Base-by-base conservation (phyloP, 805 yeast genomes). In the Lachancea fermentati region DNA sequence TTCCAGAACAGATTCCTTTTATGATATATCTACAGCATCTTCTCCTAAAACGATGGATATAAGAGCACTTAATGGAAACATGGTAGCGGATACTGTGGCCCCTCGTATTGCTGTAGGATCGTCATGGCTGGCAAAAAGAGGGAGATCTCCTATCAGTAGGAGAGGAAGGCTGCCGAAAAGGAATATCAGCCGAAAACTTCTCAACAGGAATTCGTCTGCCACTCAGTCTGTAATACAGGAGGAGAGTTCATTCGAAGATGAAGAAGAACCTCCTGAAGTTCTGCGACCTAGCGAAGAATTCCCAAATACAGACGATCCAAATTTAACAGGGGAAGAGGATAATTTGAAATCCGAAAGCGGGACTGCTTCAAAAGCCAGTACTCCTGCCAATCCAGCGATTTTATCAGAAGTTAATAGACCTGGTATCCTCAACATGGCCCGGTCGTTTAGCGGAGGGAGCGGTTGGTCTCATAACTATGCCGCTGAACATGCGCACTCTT, bases 1-100 rank as follows among this genome's bases (percentile, higher is more conserved):
- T 28, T 67, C 71, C 1, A 52, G 67, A 26, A 58, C 65, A 16
- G 67, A 62, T 31, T 68, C 72, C 3, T 54, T 66, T 26, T 66
- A 67, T 41, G 72, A 68, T 43, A 54, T 62, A 5, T 61, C 69
- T 1, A 58, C 67, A 0, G 53, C 66, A 1, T 53, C 63, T 5
- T 45, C 58, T 13, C 54, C 60, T 3, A 41, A 39, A 34, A 43
- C 44, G 8, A 38, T 42, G 41, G 55, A 49, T 26, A 43, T 50
- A 15, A 33, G 54, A 19, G 47, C 42, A n/a, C 46, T 39, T 34
- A 51, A 39, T 12, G 42, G 39, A n/a, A 31, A 41, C 3, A 32
- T 41, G 13, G 26, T 29, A 25, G 37, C 31, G n/a, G 25, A 34
- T 29, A 28, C 47, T 6, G 32, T 42, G 6, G 47, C 42, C n/a